Evolutionary conservation across 352 stramenopile species (phyloP), one percentile per base, ranked within the genome.

Genomic region (Phytophthora pistaciae): DNA sequence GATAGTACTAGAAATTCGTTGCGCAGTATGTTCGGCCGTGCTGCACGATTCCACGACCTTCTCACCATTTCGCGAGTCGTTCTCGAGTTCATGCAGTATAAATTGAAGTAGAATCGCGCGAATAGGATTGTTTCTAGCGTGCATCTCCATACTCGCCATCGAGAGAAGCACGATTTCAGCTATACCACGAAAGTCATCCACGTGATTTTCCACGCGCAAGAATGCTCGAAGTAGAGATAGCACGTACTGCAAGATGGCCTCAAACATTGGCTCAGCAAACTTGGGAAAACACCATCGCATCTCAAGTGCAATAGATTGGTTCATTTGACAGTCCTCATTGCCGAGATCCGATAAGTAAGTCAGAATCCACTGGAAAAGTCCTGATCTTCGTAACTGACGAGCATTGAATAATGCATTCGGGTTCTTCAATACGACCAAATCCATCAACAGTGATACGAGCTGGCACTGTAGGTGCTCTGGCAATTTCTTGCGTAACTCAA

Each of bases 381-480:
- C 74, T 4, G 77, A 67, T 52, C 87, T 77, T 14, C 88, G 83
- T 38, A 95, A 36, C 52, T 94, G 88, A 2, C 88, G 80, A 1
- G 79, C 85, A 58, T 95, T 95, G 59, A 95, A 95, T 13, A 95
- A 65, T 10, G 86, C 75, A 36, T 95, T 95, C 3, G 85, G 82
- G 57, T 95, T 95, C 6, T 68, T 64, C 0, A 60, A 20, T 11
- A 83, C 72, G 7, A 95, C 56, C 3, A 85, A 68, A n/a, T 79
- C 65, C 44, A 82, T 74, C 5, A 95, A 73, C 6, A 82, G 66
- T 8, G 66, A 36, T 20, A 95, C 62, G 1, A 95, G 55, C 23
- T 89, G 79, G 13, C 86, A 79, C 60, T 94, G 85, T 6, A 88
- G 64, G 31, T 68, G 55, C 31, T 79, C 60, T 16, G 73, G 63